phyloP scores from a whole-genome alignment of 179 eudicot species.

The Amaranthus tricolor region DNA sequence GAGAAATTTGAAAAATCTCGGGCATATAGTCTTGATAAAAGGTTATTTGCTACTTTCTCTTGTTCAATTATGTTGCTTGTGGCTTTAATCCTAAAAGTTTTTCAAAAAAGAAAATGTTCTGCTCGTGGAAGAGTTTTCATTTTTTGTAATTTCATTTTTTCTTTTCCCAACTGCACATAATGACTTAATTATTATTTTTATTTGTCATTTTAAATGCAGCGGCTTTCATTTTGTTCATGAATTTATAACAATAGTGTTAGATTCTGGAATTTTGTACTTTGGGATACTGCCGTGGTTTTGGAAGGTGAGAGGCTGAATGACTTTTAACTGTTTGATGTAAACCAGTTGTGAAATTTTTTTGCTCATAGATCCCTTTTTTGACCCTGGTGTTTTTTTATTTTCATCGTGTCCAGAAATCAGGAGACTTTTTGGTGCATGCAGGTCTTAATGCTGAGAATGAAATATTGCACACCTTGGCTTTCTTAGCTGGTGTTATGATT shows the following conservation, averaged over 20 bases:
- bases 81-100: conserved; percentile 1
- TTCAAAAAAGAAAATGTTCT: neutral
- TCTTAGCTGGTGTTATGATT: conserved; percentile 86
- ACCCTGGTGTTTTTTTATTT: neutral
- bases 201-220: conserved; percentile 41
- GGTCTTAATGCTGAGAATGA: conserved; percentile 87
- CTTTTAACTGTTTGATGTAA: neutral
- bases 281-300: conserved; percentile 89
- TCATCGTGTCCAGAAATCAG: conserved; percentile 50
- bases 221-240: conserved; percentile 87
- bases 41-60: conserved; percentile 37
- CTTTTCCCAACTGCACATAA: neutral
- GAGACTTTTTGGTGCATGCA: conserved; percentile 46
- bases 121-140: neutral
- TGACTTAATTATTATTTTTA: conserved; percentile 1
- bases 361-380: conserved; percentile 6
- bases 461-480: conserved; percentile 78
- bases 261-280: conserved; percentile 75
- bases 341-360: neutral
- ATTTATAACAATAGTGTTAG: conserved; percentile 76
- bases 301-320: conserved; percentile 53
- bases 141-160: neutral
- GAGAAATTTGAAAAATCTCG: conserved; percentile 91
- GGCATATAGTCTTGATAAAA: conserved; percentile 93
- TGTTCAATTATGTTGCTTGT: conserved; percentile 1